Evolutionary conservation across 2,329 filamentous ascomycete species (phyloP), one percentile per base, ranked within the genome.

Genomic region (Aureobasidium sp.): DNA sequence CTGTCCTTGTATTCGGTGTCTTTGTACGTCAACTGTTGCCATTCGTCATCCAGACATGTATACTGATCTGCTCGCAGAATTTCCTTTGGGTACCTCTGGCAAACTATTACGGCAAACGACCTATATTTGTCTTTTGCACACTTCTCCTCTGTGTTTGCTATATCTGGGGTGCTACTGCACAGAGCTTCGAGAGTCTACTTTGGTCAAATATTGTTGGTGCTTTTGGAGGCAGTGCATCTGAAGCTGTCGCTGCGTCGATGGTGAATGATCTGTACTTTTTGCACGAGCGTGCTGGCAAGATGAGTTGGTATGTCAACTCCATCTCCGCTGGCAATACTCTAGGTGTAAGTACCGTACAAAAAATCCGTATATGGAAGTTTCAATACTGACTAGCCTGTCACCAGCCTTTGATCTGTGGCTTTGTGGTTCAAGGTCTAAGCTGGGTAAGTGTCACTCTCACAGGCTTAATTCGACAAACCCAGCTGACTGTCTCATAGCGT

Each of bases 51-150:
- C 17, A 27, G 3, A 7, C 3, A 29, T 25, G 45, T 7, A 19
- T 43, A 29, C 35, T 37, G 25, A 43, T n/a, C 6, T 46, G 6
- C 19, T 3, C 5, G 15, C 5, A 61, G 61, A 81, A 81, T 64
- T 80, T 81, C 70, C 71, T 80, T 65, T 79, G 77, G 77, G 76
- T 79, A 5, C 78, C 78, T 15, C 63, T 80, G 10, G 73, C 76
- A 57, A 77, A 75, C 25, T 77, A 75, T 60, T 75, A 78, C 59
- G 78, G 78, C 11, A 75, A 79, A 63, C 69, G 78, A 5, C 77
- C 78, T 0, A 70, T 78, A 2, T 79, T 79, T 61, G 74, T 79
- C 37, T 64, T 77, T 50, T 73, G 74, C 4, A 73, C 71, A 4
- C 64, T 76, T 13, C 68, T 81, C n/a, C 77, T 78, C 35, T 74